phyloP scores from a whole-genome alignment of 106 monocot species.

The Vanilla planifolia region DNA sequence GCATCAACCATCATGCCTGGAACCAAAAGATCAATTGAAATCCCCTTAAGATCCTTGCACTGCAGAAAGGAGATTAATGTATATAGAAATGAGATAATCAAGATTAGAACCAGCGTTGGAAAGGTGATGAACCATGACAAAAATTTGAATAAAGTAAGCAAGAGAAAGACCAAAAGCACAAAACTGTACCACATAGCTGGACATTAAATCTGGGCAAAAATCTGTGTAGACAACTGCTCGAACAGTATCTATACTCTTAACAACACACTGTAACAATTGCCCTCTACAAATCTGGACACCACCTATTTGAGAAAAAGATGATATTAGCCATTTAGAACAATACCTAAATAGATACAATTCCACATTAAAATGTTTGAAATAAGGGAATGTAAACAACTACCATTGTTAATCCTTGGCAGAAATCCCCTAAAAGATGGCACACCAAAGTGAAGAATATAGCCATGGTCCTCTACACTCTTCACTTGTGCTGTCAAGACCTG shows the following conservation, averaged over 20 bases:
- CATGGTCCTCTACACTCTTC: constrained; percentile 94
- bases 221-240: constrained; percentile 48
- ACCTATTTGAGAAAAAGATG: constrained; percentile 32
- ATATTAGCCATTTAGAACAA: background rate
- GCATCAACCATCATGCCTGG: constrained; percentile 99
- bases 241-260: constrained; percentile 67
- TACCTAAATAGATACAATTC: background rate
- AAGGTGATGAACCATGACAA: too few relatives aligned
- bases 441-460: constrained; percentile 93
- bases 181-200: constrained; percentile 64
- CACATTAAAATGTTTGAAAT: background rate
- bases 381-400: constrained; percentile 19
- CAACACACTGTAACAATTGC: constrained; percentile 63
- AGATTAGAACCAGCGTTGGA: background rate
- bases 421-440: constrained; percentile 75
- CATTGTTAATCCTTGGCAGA: constrained; percentile 40
- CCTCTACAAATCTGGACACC: constrained; percentile 23
- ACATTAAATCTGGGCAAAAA: constrained; percentile 41
- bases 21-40: constrained; percentile 81
- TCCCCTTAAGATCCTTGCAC: constrained; percentile 77
- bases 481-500: constrained; percentile 78
- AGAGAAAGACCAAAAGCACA: background rate
- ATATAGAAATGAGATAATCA: background rate
- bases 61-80: constrained; percentile 16
- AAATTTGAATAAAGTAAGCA: background rate